These are phyloP conservation scores for Pythium aphanidermatum DNA, from an alignment of 352 stramenopile species.

Conservation along the genomic window DNA sequence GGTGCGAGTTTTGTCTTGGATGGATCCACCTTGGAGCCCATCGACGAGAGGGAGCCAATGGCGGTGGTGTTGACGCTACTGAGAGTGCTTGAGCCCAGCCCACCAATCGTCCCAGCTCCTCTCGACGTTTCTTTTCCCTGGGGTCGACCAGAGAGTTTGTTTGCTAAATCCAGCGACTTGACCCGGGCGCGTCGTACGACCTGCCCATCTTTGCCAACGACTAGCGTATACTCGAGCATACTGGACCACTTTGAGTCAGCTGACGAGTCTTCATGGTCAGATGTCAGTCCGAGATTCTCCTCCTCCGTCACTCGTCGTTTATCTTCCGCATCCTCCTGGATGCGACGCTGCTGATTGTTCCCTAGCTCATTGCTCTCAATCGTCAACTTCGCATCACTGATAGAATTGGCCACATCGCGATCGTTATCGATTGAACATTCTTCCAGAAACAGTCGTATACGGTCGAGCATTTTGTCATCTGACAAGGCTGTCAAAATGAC, in stretches of 20 bases:
- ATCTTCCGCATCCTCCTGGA: conserved; percentile 57
- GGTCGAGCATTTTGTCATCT: conserved; percentile 69
- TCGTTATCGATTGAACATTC: conserved; percentile 53
- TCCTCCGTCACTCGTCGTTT: conserved; percentile 54
- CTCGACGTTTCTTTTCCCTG: conserved; percentile 49
- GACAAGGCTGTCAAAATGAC: conserved; percentile 38
- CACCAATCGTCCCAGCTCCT: conserved; percentile 11
- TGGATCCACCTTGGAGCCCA: conserved; percentile 35
- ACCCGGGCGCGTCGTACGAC: conserved; percentile 74
- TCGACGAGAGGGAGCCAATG: conserved; percentile 25
- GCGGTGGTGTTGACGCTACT: conserved; percentile 18
- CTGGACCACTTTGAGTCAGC: conserved; percentile 80
- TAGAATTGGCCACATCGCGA: conserved; percentile 49
- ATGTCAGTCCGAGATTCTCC: conserved; percentile 47
- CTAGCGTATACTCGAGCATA: conserved; percentile 83
- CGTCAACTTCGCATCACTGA: conserved; percentile 35
- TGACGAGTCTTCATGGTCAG: conserved; percentile 73
- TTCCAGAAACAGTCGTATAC: conserved; percentile 64
- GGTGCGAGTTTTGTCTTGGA: conserved; percentile 32
- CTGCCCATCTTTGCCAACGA: conserved; percentile 78
- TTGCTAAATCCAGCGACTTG: conserved; percentile 77
- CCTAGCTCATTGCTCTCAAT: conserved; percentile 37
- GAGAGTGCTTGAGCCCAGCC: conserved; percentile 17
- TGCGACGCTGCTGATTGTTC: conserved; percentile 21
- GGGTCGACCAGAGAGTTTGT: conserved; percentile 41